A percentile compares a stretch with the other conserved stretches of the same genome.
phyloP scores from a whole-genome alignment of 352 stramenopile genomes.

The Phytophthora vignae region DNA sequence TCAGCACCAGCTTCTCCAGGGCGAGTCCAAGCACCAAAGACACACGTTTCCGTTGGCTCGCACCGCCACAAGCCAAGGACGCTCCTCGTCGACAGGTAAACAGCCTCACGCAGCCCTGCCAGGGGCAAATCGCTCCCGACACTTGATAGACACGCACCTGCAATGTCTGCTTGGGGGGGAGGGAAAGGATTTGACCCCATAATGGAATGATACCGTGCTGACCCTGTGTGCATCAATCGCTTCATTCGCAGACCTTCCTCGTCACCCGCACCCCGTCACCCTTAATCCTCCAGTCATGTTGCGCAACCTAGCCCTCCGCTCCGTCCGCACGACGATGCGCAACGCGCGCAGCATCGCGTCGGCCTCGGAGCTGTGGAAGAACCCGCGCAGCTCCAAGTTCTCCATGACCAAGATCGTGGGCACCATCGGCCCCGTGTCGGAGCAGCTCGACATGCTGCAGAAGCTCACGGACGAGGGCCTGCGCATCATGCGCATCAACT shows the following conservation, averaged over 20 bases:
- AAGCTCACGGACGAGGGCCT: conserved; percentile 89
- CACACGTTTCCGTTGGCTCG: conserved; percentile 26
- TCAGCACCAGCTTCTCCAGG: not conserved
- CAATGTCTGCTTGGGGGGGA: conserved; percentile 4
- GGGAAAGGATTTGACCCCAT: conserved; percentile 3
- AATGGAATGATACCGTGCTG: not conserved
- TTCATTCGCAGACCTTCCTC: conserved; percentile 27
- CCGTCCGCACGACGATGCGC: conserved; percentile 23
- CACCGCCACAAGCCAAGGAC: conserved; percentile 33
- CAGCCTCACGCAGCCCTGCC: too few relatives aligned
- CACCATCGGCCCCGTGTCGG: conserved; percentile 92
- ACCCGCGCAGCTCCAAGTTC: conserved; percentile 84
- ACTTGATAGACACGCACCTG: conserved; percentile 18
- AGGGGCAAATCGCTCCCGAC: conserved; percentile 9
- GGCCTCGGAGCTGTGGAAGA: conserved; percentile 66
- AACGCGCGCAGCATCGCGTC: conserved; percentile 34
- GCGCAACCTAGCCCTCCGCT: conserved; percentile 33
- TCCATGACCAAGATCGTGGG: conserved; percentile 95
- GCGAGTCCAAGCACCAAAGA: conserved; percentile 34
- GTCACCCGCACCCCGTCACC: conserved; percentile 1
- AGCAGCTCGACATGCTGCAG: conserved; percentile 79
- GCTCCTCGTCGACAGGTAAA: conserved; percentile 23
- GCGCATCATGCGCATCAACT: conserved; percentile 96
- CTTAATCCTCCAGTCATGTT: conserved; percentile 26
- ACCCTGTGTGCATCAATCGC: not conserved